Conservation (phyloP, 352 stramenopile genomes). For the Phytopythium delawarense region DNA sequence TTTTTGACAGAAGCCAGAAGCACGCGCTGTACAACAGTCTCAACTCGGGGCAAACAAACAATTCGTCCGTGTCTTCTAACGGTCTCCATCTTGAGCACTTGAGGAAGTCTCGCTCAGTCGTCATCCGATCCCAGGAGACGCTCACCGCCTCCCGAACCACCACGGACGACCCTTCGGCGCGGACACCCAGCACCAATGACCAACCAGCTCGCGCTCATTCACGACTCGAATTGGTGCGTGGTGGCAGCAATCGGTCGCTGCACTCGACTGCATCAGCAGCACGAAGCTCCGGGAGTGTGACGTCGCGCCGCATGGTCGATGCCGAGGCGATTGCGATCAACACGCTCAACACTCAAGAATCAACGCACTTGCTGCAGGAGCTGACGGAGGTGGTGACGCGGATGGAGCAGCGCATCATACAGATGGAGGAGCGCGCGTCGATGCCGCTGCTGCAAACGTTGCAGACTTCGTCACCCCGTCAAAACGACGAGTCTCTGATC, state of each 20-base stretch:
- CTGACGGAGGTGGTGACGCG: conserved; percentile 6
- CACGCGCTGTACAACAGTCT: background rate
- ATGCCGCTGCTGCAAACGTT: background rate
- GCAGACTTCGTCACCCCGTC: background rate
- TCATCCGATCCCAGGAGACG: background rate
- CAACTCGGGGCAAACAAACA: background rate
- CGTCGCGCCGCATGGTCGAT: background rate
- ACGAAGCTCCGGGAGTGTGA: background rate
- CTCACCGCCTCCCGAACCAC: background rate
- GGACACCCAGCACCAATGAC: background rate
- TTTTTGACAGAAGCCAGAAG: background rate
- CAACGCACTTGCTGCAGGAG: conserved; percentile 4
- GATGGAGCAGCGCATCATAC: conserved; percentile 6
- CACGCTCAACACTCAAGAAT: background rate
- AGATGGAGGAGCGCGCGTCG: conserved; percentile 1
- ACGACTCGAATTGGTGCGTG: background rate
- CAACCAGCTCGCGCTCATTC: background rate
- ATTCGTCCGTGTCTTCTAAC: conserved; percentile 7
- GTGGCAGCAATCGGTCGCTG: background rate
- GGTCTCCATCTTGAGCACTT: background rate
- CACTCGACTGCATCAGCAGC: background rate
- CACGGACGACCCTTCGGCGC: background rate
- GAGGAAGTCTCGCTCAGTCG: background rate
- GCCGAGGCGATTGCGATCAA: background rate
- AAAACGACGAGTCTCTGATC: background rate